Conservation (phyloP, 768 basidiomycete species). For the Suillus lakei region DNA sequence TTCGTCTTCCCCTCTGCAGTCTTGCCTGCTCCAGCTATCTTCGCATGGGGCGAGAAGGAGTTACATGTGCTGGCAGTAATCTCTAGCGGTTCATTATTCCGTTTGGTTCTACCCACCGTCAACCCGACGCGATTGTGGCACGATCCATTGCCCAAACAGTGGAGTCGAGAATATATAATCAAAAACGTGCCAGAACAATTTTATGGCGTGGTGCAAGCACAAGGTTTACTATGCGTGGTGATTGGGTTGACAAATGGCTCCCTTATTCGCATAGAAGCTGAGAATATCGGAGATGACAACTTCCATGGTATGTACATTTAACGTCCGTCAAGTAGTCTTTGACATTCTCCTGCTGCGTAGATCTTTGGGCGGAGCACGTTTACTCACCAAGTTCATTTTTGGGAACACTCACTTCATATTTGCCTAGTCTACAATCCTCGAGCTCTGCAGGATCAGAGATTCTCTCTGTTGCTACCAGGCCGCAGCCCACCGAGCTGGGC, state of each 20-base stretch:
- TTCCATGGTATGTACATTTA: conserved; percentile 56
- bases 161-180: conserved; percentile 72
- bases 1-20: conserved; percentile 78
- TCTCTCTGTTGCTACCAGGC: conserved; percentile 71
- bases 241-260: conserved; percentile 64
- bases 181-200: conserved; percentile 51
- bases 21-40: conserved; percentile 66
- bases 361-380: conserved; percentile 71
- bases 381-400: conserved; percentile 71
- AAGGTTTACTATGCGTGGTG: conserved; percentile 69
- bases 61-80: conserved; percentile 78
- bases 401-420: conserved; percentile 67
- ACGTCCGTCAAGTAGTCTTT: conserved; percentile 11
- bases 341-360: conserved; percentile 41
- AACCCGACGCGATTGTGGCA: conserved; percentile 61
- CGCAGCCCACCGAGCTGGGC: conserved; percentile 76
- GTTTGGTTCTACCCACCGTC: conserved; percentile 66
- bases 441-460: conserved; percentile 59
- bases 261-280: conserved; percentile 72
- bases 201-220: conserved; percentile 61
- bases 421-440: conserved; percentile 55
- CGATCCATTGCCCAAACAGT: conserved; percentile 54
- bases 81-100: conserved; percentile 70
- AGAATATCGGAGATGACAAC: conserved; percentile 55
- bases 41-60: conserved; percentile 49